Conservation (phyloP, 208 protist species). For the Trypanosoma theileri region DNA sequence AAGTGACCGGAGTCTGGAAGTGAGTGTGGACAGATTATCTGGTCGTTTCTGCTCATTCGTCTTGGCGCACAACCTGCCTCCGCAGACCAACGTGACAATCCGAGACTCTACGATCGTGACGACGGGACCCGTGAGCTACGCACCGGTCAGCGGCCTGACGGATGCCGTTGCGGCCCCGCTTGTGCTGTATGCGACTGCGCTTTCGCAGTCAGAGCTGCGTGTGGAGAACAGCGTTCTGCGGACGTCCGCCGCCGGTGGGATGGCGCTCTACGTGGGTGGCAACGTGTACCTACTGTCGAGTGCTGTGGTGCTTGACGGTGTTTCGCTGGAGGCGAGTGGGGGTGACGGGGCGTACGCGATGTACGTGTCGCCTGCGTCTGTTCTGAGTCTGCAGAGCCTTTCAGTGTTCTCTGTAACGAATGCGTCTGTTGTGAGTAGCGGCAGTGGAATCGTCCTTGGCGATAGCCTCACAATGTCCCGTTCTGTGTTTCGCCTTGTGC, state of each 20-base stretch:
- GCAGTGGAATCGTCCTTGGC: neutral
- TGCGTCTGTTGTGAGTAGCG: neutral
- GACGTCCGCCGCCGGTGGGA: neutral
- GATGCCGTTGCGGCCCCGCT: neutral
- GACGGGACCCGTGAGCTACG: conserved; percentile 1
- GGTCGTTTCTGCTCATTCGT: conserved; percentile 9
- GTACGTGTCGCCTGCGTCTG: conserved; percentile 5
- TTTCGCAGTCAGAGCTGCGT: neutral
- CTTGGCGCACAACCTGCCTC: conserved; percentile 10
- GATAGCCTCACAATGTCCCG: neutral
- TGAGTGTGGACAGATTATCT: conserved; percentile 8
- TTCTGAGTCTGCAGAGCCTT: neutral
- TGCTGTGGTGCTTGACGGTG: conserved; percentile 10
- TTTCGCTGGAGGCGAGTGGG: conserved; percentile 10
- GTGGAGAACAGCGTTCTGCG: neutral
- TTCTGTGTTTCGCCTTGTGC: conserved; percentile 17
- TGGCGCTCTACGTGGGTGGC: neutral
- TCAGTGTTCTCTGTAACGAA: conserved; percentile 17
- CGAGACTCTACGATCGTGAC: conserved; percentile 3
- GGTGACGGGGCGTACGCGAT: neutral
- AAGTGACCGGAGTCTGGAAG: conserved; percentile 3
- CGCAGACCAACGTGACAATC: conserved; percentile 9
- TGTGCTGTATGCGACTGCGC: neutral
- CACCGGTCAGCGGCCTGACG: neutral
- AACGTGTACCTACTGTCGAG: conserved; percentile 9